A percentile compares a stretch with the other conserved stretches of the same genome.
Conservation (phyloP, 1,284 basidiomycete species). For the Austropuccinia psidii region DNA sequence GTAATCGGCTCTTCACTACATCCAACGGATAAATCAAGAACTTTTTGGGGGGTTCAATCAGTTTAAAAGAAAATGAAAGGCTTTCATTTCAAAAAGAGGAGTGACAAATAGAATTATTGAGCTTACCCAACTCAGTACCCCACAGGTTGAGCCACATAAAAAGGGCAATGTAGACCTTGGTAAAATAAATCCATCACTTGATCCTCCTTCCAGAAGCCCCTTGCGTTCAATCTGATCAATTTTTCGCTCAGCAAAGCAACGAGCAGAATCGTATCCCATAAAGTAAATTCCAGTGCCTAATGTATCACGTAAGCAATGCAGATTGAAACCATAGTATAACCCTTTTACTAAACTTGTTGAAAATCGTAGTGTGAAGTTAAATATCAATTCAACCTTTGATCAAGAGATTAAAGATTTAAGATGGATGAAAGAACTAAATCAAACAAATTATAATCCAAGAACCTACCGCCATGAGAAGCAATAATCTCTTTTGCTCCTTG, state of each 20-base stretch:
- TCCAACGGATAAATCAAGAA: conserved; percentile 36
- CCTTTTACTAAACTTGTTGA: conserved; percentile 33
- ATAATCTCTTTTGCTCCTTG: conserved; percentile 32
- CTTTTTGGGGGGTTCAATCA: not conserved
- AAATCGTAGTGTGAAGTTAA: not conserved
- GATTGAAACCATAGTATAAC: conserved; percentile 33
- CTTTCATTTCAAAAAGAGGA: not conserved
- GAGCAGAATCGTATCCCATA: conserved; percentile 72
- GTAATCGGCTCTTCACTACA: conserved; percentile 31
- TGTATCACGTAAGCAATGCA: conserved; percentile 62
- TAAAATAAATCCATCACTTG: conserved; percentile 68
- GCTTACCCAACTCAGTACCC: conserved; percentile 58
- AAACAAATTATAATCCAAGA: not conserved
- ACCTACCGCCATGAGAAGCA: conserved; percentile 25
- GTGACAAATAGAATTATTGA: not conserved
- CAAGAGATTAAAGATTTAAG: not conserved
- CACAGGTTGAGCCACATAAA: conserved; percentile 70
- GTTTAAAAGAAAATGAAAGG: not conserved
- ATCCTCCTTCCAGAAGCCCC: conserved; percentile 53
- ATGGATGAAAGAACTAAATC: not conserved
- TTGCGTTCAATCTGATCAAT: conserved; percentile 43
- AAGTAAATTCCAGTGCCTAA: conserved; percentile 76
- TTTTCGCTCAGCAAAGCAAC: conserved; percentile 63
- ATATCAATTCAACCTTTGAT: not conserved
- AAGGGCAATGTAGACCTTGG: conserved; percentile 65